Evolutionary conservation across 805 yeast genomes (phyloP), one percentile per base, ranked within the genome.

Genomic region (Candida ponderosae): DNA sequence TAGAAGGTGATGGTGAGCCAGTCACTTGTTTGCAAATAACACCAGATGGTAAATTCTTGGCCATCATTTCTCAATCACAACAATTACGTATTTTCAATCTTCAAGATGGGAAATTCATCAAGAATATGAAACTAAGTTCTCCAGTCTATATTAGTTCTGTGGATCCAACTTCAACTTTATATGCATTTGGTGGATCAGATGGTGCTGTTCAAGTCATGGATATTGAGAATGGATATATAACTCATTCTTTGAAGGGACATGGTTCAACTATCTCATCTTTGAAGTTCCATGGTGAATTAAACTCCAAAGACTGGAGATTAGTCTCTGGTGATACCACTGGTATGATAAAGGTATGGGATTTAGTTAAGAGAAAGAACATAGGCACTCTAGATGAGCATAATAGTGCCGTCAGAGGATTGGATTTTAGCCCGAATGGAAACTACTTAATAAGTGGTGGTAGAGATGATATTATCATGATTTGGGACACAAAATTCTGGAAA

Each of bases 161-260:
- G 18, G 98, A 93, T 58, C 56, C 73, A 3, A 86, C 97, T 0
- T 81, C 95, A 3, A 78, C 95, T 3, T 65, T 93, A 28, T 75
- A 89, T 51, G 95, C 96, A 16, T 79, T 93, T 53, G 99, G 99
- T 29, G 88, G 95, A 33, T 83, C 97, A 1, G 98, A 93, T 59
- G 97, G 98, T 34, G 73, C 79, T 31, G 82, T 89, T 15, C 79
- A 85, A 32, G 94, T 93, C 1, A 88, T 95, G 81, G 99, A 93
- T 58, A 71, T 93, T 28, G 89, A 79, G 45, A 88, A 88, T 27
- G 89, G 93, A 1, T 86, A 72, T 46, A 75, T 82, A 4, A 93
- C 98, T 0, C 98, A 93, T 59, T 79, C 86, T 13, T 70, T 93
- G 40, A 82, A 84, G 57, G 97, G 98, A 1, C 99, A 93, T 57